Evolutionary conservation across 768 basidiomycete genomes (phyloP), one percentile per base, ranked within the genome.

Genomic region (Kwoniella sp.): DNA sequence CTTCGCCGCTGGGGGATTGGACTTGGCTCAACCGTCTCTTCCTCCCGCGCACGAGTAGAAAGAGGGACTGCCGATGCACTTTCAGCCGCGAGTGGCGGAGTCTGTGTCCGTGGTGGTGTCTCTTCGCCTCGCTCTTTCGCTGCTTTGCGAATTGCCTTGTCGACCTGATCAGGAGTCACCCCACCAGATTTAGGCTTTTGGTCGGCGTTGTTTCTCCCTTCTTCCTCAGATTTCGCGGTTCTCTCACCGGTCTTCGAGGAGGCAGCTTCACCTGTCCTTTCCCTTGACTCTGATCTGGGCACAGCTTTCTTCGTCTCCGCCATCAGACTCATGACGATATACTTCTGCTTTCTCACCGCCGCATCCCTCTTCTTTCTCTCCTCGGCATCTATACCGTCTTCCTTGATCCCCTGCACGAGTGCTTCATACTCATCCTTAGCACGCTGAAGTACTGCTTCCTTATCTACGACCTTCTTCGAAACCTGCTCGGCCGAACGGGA

Each of bases 151-250:
- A 29, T 29, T 21, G 49, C 49, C 22, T 29, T 24, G 27, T 24
- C 49, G 5, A 51, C 49, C 19, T 51, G 24, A 51, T 51, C 49
- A 51, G 49, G 49, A 12, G 49, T 51, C 4, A 51, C 24, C 2
- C 24, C 22, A 12, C 49, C 15, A 12, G 49, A 15, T 17, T 24
- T 29, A 15, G 49, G 21, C 21, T 51, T 51, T 17, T 24, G 27
- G 2, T 21, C 21, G 10, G 6, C 24, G 10, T 2, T 29, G 8
- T 44, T 4, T 44, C 17, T 10, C 40, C 17, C 10, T 44, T 44
- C 8, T 19, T 15, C 40, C 10, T 19, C 10, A 6, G 8, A 19
- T 9, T 15, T 19, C 40, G 40, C 40, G 40, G 8, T 10, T 15
- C 17, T 19, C 17, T 44, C 40, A 19, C 7, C 33, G 33, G 33